Base-by-base conservation (phyloP, 2,329 filamentous ascomycete species). In the Tolypocladium capitatum region DNA sequence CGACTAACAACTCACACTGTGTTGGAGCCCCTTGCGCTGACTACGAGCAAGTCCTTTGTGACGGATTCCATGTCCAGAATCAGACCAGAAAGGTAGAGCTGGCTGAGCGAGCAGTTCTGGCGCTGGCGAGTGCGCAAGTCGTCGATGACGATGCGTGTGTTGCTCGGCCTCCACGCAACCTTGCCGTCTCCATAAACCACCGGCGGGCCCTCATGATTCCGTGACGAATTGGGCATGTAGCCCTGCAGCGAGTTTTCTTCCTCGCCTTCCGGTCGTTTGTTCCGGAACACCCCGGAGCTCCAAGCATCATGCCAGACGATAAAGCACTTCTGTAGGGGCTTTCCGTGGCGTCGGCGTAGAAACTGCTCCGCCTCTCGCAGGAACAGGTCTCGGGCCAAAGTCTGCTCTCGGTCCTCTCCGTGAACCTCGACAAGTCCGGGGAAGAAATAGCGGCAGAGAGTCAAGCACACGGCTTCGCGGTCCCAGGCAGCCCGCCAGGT, bases 401-500 rank as follows among this genome's bases (percentile, higher is more conserved):
- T 34, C 24, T 45, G 40, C 33, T 48, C n/a, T n/a, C 45, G 27
- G n/a, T 31, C 13, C 13, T 38, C 18, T 2, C 30, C 42, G 34
- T 53, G 46, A 1, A 48, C 44, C 24, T 60, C 55, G 9, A 56
- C 30, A 6, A 63, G 48, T 0, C 60, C 62, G 0, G 60, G 58
- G 28, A 61, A 63, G 43, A 63, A 57, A 21, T 47, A 48, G 5
- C 50, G 52, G 35, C 57, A 56, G 5, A 62, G 50, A 3, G 47
- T 48, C 0, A 43, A 31, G 4, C 53, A 31, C 6, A 64, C 53
- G 3, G 47, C 50, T 14, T 48, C 51, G 28, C 58, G 54, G 13
- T 52, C 54, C 60, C 60, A 63, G 7, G 46, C 24, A 1, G 34
- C 21, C 7, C 49, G 48, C 62, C 62, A 65, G n/a, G 48, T 47